Conservation (phyloP, 371 early-diverging fungal genomes). For the Mucor piriformis region DNA sequence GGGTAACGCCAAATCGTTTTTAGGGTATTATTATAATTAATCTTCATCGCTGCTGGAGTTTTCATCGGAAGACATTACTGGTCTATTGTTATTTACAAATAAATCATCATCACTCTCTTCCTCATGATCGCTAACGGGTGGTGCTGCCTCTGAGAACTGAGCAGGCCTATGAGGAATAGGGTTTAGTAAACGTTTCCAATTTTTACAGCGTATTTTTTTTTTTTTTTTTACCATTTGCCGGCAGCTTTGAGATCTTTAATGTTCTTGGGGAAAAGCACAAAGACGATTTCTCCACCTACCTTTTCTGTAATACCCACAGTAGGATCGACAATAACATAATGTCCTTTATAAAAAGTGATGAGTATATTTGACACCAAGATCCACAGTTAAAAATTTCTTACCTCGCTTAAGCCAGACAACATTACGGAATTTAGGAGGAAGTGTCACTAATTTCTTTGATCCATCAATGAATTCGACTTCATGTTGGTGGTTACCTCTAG, state of each 20-base stretch:
- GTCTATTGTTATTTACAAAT: slow-evolving; percentile 70
- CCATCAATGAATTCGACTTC: slow-evolving; percentile 67
- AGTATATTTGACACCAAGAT: background rate
- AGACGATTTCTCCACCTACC: slow-evolving; percentile 77
- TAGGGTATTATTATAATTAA: background rate
- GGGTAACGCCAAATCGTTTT: too few species aligned
- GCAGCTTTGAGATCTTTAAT: slow-evolving; percentile 70
- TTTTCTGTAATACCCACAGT: slow-evolving; percentile 63
- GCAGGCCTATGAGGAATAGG: slow-evolving; percentile 46
- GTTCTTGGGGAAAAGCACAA: slow-evolving; percentile 76
- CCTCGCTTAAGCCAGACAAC: slow-evolving; percentile 87
- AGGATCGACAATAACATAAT: slow-evolving; percentile 74
- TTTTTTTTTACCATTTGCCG: slow-evolving; percentile 59
- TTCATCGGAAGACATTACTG: slow-evolving; percentile 44
- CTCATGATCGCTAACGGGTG: slow-evolving; percentile 19
- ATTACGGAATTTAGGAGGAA: slow-evolving; percentile 81
- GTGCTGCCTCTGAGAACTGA: slow-evolving; percentile 38
- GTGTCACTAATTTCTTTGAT: slow-evolving; percentile 59
- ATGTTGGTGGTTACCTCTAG: slow-evolving; percentile 77
- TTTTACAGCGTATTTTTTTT: background rate
- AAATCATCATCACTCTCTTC: slow-evolving; percentile 59
- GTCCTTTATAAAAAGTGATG: too few species aligned
- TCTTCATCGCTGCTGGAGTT: slow-evolving; percentile 36
- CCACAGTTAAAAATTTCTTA: slow-evolving; percentile 4
- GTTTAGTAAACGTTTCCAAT: background rate